These are phyloP conservation scores for Warburgia ugandensis DNA, from an alignment of 164 flowering plant species.

Conservation along the genomic window DNA sequence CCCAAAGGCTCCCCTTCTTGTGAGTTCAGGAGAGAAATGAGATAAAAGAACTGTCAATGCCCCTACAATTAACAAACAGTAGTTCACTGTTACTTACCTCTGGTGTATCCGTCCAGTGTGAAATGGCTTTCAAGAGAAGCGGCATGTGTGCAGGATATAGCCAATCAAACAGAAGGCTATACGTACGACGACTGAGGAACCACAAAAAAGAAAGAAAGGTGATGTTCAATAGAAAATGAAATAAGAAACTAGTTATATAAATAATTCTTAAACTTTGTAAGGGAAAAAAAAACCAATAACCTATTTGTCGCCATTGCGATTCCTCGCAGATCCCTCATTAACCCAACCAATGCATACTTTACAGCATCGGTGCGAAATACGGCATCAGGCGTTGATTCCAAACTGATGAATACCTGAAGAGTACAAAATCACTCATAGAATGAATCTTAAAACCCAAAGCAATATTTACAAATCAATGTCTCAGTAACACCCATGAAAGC, in stretches of 20 bases:
- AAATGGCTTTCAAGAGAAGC: constrained; percentile 74
- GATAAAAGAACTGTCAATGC: too few species aligned
- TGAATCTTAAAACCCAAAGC: background rate
- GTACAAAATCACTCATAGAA: background rate
- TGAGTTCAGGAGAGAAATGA: too few species aligned
- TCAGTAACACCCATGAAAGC: too few species aligned
- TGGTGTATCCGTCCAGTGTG: constrained; percentile 91
- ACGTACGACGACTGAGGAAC: constrained; percentile 77
- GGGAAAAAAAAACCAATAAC: constrained; percentile 23
- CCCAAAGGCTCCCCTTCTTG: too few species aligned
- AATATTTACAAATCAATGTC: too few species aligned
- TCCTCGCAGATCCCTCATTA: constrained; percentile 96
- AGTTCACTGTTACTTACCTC: constrained; percentile 83
- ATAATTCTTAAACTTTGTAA: background rate
- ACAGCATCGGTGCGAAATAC: constrained; percentile 77
- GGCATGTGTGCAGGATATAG: constrained; percentile 93
- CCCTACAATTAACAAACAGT: too few species aligned
- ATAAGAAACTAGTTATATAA: background rate
- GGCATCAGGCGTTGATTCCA: constrained; percentile 90
- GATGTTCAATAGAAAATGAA: background rate
- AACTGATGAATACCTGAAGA: constrained; percentile 57
- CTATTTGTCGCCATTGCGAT: constrained; percentile 97
- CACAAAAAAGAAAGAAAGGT: background rate
- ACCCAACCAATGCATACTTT: constrained; percentile 82
- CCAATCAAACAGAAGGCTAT: constrained; percentile 95